Base-by-base conservation (phyloP, 2,329 filamentous ascomycete species). In the Fusarium vanettenii region DNA sequence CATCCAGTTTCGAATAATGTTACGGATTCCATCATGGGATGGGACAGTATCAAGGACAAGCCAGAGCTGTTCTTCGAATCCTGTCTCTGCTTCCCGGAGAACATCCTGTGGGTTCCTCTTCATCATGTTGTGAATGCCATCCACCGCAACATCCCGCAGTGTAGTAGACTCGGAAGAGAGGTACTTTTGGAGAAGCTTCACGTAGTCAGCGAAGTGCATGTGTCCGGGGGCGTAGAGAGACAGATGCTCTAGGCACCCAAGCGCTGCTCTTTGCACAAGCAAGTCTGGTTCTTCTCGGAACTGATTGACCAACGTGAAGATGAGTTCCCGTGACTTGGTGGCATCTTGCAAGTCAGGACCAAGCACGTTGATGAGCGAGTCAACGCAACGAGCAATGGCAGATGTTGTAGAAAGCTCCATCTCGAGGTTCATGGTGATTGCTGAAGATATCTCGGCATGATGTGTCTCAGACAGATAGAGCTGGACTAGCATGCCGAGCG, bases 341-440 rank as follows among this genome's bases (percentile, higher is more conserved):
- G 97, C 91, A 79, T 98, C 97, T 82, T 98, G 97, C 25, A 99
- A 86, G 83, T 99, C 97, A 1, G 97, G 97, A 0, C 97, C 97
- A 13, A 99, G 89, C 11, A 99, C 97, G 77, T 98, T 98, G 84
- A 99, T 95, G 27, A 98, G 88, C n/a, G 95, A 97, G 82, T 98
- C 95, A 33, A 98, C 92, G 76, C 95, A 97, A 77, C 95, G 92
- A 35, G 94, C 93, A 71, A 98, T 92, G 1, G 95, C 93, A 22
- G 95, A 92, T 1, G 93, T 91, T 0, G 96, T 96, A 7, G 94
- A 92, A 27, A 95, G 87, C 66, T 97, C 94, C 77, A 97, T 88
- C 82, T 98, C 95, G 39, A 98, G 89, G 80, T 98, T 98, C 79
- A 97, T 98, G 1, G 94, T 95, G 9, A 95, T 92, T 45, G 94